Evolutionary conservation across 2,329 filamentous ascomycete species (phyloP).

Genomic region (Fusarium multiceps): DNA sequence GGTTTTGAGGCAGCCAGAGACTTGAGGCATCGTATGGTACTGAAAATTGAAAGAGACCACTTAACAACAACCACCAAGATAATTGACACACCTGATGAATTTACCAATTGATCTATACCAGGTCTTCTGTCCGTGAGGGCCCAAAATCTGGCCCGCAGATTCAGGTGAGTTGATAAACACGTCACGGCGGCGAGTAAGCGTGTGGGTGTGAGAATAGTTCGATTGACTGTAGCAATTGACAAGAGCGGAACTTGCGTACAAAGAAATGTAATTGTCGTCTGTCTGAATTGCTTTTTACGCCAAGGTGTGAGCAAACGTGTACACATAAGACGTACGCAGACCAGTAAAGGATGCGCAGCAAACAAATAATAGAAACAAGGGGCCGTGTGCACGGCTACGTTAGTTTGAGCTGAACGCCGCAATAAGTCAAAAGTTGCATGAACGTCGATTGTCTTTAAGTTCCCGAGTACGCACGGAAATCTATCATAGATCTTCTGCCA

Average conservation of each 20-base stretch:
- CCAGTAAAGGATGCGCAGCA: neutral
- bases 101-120: conserved; percentile 8
- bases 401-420: conserved; percentile 16
- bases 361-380: neutral
- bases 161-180: conserved; percentile 41
- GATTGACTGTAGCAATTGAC: conserved; percentile 17
- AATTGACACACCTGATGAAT: conserved; percentile 26
- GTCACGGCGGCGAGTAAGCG: conserved; percentile 34
- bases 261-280: neutral
- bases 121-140: conserved; percentile 25
- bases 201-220: conserved; percentile 22
- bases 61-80: conserved; percentile 15
- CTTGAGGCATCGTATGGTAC: conserved; percentile 8
- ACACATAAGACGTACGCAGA: neutral
- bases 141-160: conserved; percentile 37
- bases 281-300: neutral
- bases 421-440: conserved; percentile 23
- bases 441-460: conserved; percentile 3
- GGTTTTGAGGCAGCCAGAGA: neutral
- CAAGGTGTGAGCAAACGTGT: neutral
- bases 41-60: conserved; percentile 18
- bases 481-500: conserved; percentile 1
- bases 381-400: conserved; percentile 14
- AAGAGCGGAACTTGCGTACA: neutral
- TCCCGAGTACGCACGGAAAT: neutral